A percentile compares a stretch with the other conserved stretches of the same genome.
These are phyloP conservation scores for Saccharomyces pastorianus DNA, from an alignment of 1,139 yeast genomes.

Conservation along the genomic window DNA sequence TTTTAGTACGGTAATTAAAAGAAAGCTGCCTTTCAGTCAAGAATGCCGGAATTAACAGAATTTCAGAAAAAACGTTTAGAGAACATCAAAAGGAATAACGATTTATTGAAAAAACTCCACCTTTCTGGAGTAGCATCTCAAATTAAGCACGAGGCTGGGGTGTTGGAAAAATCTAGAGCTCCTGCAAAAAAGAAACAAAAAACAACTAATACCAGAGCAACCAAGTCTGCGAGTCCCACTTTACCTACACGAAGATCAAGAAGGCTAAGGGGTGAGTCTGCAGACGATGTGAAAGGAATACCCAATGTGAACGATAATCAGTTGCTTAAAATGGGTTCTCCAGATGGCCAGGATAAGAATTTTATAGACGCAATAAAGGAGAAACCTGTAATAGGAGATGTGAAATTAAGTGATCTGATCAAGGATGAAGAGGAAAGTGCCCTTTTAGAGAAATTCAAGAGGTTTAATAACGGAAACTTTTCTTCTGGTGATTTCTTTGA, in stretches of 20 bases:
- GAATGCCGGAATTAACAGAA: slow-evolving; percentile 42
- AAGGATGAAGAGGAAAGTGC: slow-evolving; percentile 33
- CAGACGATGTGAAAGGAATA: slow-evolving; percentile 28
- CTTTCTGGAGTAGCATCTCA: slow-evolving; percentile 36
- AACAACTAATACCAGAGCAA: slow-evolving; percentile 10
- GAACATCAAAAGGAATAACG: slow-evolving; percentile 49
- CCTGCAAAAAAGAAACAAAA: slow-evolving; percentile 14
- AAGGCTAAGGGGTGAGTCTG: slow-evolving; percentile 52
- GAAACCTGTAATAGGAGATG: slow-evolving; percentile 54
- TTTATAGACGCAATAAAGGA: slow-evolving; percentile 46
- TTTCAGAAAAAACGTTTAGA: slow-evolving; percentile 65
- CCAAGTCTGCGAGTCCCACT: slow-evolving; percentile 21
- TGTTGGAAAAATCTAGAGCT: slow-evolving; percentile 17
- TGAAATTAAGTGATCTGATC: slow-evolving; percentile 49
- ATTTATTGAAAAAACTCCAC: slow-evolving; percentile 41
- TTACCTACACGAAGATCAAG: slow-evolving; percentile 56
- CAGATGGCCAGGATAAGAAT: slow-evolving; percentile 31
- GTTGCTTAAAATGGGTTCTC: slow-evolving; percentile 24
- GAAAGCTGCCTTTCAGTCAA: not conserved
- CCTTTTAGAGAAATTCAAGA: slow-evolving; percentile 37
- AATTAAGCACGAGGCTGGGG: slow-evolving; percentile 30
- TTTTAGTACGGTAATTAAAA: not conserved
- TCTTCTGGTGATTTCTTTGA: slow-evolving; percentile 79
- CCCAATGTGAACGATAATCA: slow-evolving; percentile 25
- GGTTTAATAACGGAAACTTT: slow-evolving; percentile 39